Evolutionary conservation across 139 green algal species (phyloP).

Genomic region (Nannochloris sp.): DNA sequence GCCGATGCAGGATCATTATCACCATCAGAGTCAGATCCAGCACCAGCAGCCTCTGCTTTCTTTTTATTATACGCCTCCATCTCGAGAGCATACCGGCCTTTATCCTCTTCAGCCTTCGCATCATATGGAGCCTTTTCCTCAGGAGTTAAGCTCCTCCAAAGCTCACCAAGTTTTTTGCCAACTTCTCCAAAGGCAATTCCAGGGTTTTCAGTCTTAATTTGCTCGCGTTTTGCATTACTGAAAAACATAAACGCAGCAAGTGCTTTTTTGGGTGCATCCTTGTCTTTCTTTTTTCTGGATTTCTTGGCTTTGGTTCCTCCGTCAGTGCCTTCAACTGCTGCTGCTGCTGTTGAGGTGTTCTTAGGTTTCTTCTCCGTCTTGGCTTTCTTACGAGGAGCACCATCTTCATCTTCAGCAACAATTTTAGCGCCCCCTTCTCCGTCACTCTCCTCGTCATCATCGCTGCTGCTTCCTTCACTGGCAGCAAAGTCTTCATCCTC

Average conservation of each 20-base stretch:
- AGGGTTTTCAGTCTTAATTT: slow-evolving; percentile 57
- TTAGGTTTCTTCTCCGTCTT: slow-evolving; percentile 32
- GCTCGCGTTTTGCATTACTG: slow-evolving; percentile 41
- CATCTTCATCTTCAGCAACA: slow-evolving; percentile 42
- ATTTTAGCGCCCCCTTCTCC: slow-evolving; percentile 38
- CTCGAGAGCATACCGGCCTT: slow-evolving; percentile 52
- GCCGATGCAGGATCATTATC: too few species aligned
- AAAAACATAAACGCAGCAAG: slow-evolving; percentile 87
- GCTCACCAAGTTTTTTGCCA: slow-evolving; percentile 63
- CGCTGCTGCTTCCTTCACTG: slow-evolving; percentile 34
- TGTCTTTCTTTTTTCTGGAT: slow-evolving; percentile 39
- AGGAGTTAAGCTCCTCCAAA: slow-evolving; percentile 58
- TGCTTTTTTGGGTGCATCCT: slow-evolving; percentile 79
- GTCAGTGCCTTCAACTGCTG: not conserved
- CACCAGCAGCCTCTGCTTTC: slow-evolving; percentile 3
- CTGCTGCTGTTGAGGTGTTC: slow-evolving; percentile 14
- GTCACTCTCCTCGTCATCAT: slow-evolving; percentile 2
- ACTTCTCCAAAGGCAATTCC: slow-evolving; percentile 58
- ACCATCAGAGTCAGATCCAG: not conserved
- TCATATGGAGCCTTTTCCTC: slow-evolving; percentile 41
- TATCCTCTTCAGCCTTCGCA: slow-evolving; percentile 50
- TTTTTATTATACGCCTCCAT: slow-evolving; percentile 58
- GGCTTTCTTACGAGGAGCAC: slow-evolving; percentile 14
- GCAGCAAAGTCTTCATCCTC: slow-evolving; percentile 50
- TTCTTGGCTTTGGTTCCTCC: slow-evolving; percentile 20